phyloP scores from a whole-genome alignment of 179 eudicot species.

The Actinidia arguta region DNA sequence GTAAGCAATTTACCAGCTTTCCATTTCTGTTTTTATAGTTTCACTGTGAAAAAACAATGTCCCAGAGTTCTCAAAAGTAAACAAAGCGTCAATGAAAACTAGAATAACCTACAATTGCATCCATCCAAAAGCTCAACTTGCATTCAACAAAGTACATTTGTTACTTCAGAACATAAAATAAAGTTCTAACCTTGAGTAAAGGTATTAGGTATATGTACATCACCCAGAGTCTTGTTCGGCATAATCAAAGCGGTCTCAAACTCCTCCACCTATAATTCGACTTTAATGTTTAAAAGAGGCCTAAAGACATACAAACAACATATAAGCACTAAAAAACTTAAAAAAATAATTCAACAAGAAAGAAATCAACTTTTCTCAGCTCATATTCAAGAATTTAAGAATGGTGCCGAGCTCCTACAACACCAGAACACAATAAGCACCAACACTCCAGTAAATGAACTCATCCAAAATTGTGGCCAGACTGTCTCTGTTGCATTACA shows the following conservation, averaged over 20 bases:
- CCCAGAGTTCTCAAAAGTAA: too few relatives aligned
- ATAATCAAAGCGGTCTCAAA: conserved; percentile 88
- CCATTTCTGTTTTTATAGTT: too few relatives aligned
- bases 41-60: too few relatives aligned
- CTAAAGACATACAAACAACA: conserved; percentile 70
- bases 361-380: conserved; percentile 12
- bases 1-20: conserved; percentile 30
- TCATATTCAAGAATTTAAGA: conserved; percentile 68
- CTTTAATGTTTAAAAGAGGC: conserved; percentile 72
- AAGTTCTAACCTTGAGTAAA: conserved; percentile 80
- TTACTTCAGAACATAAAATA: background rate
- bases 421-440: too few relatives aligned
- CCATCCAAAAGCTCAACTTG: conserved; percentile 9
- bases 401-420: conserved; percentile 95
- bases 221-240: conserved; percentile 83
- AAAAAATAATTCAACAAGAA: conserved; percentile 17
- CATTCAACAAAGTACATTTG: background rate
- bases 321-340: conserved; percentile 18
- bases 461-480: too few relatives aligned
- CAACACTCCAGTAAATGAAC: too few relatives aligned
- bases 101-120: conserved; percentile 15
- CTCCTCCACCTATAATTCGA: conserved; percentile 91
- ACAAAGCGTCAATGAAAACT: background rate
- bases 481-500: too few relatives aligned
- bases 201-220: conserved; percentile 92